Conservation (phyloP, 495 filamentous ascomycete species). For the Neurospora tetrasperma region DNA sequence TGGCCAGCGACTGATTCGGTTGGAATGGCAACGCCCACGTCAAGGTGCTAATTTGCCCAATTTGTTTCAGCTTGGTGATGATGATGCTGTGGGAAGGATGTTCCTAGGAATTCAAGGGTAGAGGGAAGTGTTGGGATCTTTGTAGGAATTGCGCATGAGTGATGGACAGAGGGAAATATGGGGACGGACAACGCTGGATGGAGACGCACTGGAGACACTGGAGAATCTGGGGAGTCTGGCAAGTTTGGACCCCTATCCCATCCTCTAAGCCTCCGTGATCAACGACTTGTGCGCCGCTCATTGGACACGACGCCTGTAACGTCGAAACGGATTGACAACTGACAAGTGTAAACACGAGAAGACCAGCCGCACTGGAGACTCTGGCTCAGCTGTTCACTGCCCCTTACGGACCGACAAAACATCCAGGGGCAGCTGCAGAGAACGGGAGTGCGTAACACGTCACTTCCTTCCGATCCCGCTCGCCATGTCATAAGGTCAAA, state of each 20-base stretch:
- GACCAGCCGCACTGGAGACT: background rate
- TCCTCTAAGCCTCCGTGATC: background rate
- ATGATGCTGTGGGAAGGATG: background rate
- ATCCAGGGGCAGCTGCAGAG: background rate
- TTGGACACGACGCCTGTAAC: background rate
- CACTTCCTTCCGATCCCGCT: background rate
- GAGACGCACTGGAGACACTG: background rate
- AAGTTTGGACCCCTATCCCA: background rate
- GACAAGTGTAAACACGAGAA: background rate
- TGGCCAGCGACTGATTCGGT: background rate
- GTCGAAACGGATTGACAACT: background rate
- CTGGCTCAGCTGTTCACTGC: background rate
- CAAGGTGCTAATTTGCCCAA: background rate
- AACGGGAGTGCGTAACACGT: background rate
- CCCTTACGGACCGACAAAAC: background rate
- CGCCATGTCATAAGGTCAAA: background rate
- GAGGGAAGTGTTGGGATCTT: background rate
- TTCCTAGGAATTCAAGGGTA: background rate
- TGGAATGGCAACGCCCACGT: background rate
- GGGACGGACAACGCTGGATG: background rate
- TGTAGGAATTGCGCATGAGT: background rate
- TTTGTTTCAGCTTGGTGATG: background rate
- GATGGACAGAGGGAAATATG: background rate
- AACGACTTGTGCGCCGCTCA: background rate
- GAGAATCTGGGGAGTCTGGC: background rate